phyloP scores from a whole-genome alignment of 2,329 filamentous ascomycete genomes.

The Mollisiaceae sp. region DNA sequence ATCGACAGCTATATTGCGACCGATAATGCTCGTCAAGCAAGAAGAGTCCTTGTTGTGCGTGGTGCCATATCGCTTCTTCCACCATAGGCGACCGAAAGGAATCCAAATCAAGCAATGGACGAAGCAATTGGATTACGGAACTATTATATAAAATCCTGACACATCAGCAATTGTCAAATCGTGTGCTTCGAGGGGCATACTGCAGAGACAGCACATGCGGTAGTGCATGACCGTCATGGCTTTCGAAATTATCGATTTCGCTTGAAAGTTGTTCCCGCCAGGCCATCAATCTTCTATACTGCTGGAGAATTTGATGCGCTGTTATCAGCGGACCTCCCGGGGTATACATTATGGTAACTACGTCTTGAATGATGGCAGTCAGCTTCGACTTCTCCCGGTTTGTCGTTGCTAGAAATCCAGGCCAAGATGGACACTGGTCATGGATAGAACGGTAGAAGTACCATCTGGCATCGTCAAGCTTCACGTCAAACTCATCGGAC shows the following conservation, averaged over 20 bases:
- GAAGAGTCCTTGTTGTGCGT: slow-evolving; percentile 42
- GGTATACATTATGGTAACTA: slow-evolving; percentile 36
- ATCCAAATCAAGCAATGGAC: slow-evolving; percentile 40
- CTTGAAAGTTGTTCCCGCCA: slow-evolving; percentile 41
- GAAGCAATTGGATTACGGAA: slow-evolving; percentile 40
- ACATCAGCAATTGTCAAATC: slow-evolving; percentile 26
- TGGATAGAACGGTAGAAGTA: slow-evolving; percentile 35
- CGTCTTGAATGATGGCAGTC: slow-evolving; percentile 37
- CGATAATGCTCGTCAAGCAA: slow-evolving; percentile 41
- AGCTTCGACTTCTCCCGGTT: slow-evolving; percentile 42
- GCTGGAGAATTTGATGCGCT: slow-evolving; percentile 34
- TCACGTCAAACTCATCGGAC: slow-evolving; percentile 26
- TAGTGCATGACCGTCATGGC: slow-evolving; percentile 31
- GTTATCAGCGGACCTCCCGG: slow-evolving; percentile 25
- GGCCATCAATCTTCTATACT: slow-evolving; percentile 37
- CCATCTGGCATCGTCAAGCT: slow-evolving; percentile 35
- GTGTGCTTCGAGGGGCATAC: slow-evolving; percentile 32
- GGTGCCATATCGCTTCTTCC: slow-evolving; percentile 38
- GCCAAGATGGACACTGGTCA: slow-evolving; percentile 30
- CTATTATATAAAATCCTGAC: slow-evolving; percentile 41
- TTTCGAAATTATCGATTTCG: slow-evolving; percentile 33
- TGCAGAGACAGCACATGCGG: slow-evolving; percentile 43
- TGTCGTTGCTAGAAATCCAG: slow-evolving; percentile 38
- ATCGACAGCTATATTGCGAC: slow-evolving; percentile 39
- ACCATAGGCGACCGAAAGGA: slow-evolving; percentile 34